Percentiles rank a stretch among this genome's conserved stretches.
phyloP scores from a whole-genome alignment of 805 yeast species.

The Nakazawaea sp. region DNA sequence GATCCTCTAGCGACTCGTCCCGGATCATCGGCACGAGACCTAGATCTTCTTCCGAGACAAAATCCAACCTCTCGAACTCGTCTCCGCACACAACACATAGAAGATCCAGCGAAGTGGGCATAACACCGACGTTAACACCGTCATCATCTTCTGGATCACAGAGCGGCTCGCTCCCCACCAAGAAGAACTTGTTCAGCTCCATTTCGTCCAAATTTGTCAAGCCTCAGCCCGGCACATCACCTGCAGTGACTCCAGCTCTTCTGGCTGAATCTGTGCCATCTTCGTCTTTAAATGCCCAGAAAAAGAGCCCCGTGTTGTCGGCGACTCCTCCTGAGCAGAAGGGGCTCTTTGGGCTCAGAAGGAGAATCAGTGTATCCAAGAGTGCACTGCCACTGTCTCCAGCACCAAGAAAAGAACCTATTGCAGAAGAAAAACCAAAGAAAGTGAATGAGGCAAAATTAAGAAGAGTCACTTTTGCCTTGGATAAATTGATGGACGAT shows the following conservation, averaged over 20 bases:
- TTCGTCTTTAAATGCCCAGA: no score
- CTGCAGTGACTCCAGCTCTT: not conserved
- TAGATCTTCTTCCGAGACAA: not conserved
- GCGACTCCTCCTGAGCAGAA: slow-evolving; percentile 12
- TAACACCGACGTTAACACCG: not conserved
- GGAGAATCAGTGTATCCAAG: slow-evolving; percentile 11
- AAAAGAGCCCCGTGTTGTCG: no score
- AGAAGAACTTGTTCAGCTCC: slow-evolving; percentile 23
- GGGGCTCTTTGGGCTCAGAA: slow-evolving; percentile 16
- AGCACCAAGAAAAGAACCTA: no score
- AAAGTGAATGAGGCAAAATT: slow-evolving; percentile 24
- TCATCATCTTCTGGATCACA: slow-evolving; percentile 1
- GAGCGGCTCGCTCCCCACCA: slow-evolving; percentile 12
- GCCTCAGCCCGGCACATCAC: slow-evolving; percentile 5
- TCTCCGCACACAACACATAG: slow-evolving; percentile 1
- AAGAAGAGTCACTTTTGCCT: slow-evolving; percentile 43
- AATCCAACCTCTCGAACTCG: not conserved
- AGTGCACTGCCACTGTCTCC: slow-evolving; percentile 2
- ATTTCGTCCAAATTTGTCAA: slow-evolving; percentile 26
- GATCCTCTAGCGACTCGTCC: slow-evolving; percentile 8
- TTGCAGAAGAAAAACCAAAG: slow-evolving; percentile 13
- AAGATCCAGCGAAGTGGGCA: slow-evolving; percentile 5
- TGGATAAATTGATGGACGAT: slow-evolving; percentile 39
- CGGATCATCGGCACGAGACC: not conserved
- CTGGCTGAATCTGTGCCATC: no score